A percentile compares a stretch with the other conserved stretches of the same genome.
Conservation (phyloP, 805 yeast species). For the Candida insectorum region DNA sequence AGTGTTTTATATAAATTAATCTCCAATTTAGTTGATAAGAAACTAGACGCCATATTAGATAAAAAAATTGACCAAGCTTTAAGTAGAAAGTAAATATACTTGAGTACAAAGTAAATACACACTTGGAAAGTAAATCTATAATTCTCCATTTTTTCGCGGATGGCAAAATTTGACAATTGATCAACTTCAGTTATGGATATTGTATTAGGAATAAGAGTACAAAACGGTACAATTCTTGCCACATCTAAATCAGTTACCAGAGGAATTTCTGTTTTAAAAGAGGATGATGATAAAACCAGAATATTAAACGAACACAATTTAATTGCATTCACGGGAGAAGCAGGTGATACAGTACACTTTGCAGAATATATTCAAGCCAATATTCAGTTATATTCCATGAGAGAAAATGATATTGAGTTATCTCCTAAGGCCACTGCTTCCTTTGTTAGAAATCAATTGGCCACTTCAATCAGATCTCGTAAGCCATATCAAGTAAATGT, state of each 20-base stretch:
- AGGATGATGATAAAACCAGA: conserved; percentile 46
- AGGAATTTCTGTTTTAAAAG: conserved; percentile 42
- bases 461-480: conserved; percentile 78
- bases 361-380: conserved; percentile 94
- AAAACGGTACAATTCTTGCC: conserved; percentile 80
- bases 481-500: conserved; percentile 94
- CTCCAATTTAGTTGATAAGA: conserved; percentile 26
- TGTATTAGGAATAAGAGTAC: conserved; percentile 77
- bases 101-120: too few relatives aligned
- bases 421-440: conserved; percentile 85
- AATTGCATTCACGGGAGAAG: conserved; percentile 90
- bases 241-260: conserved; percentile 94
- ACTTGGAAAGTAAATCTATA: conserved; percentile 1
- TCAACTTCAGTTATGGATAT: conserved; percentile 64
- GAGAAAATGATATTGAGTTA: conserved; percentile 74
- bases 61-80: too few relatives aligned
- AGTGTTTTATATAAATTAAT: conserved; percentile 52
- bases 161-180: conserved; percentile 5
- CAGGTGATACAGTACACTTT: conserved; percentile 95
- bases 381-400: conserved; percentile 79
- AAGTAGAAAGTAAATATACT: too few relatives aligned
- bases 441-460: conserved; percentile 83
- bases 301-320: conserved; percentile 69
- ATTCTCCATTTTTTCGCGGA: conserved; percentile 2
- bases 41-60: conserved; percentile 16